These are phyloP conservation scores for Aphanoascus verrucosus DNA, from an alignment of 2,329 filamentous ascomycete genomes.

Conservation along the genomic window DNA sequence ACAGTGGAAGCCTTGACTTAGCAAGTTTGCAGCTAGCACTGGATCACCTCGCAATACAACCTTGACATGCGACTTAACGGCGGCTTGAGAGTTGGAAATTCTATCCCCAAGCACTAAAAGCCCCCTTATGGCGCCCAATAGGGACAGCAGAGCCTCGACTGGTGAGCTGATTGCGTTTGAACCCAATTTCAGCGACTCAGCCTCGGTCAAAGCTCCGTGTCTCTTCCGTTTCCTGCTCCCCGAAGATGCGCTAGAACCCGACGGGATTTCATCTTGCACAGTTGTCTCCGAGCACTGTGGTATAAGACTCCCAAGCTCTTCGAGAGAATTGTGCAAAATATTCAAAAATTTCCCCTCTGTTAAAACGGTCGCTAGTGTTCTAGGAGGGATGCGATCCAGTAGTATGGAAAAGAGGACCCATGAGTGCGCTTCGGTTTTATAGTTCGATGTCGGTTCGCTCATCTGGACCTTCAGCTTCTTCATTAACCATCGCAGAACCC, in stretches of 20 bases:
- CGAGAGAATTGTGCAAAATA: slow-evolving; percentile 55
- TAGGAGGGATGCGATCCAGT: slow-evolving; percentile 57
- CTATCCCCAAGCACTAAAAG: slow-evolving; percentile 9
- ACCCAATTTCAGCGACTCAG: not conserved
- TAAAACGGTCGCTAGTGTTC: slow-evolving; percentile 59
- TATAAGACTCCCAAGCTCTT: slow-evolving; percentile 34
- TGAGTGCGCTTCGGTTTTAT: slow-evolving; percentile 34
- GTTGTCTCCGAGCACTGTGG: not conserved
- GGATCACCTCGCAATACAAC: slow-evolving; percentile 31
- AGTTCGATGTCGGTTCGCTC: slow-evolving; percentile 27
- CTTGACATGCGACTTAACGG: slow-evolving; percentile 30
- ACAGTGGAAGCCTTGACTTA: slow-evolving; percentile 15
- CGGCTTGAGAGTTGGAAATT: slow-evolving; percentile 17
- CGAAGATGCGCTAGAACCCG: slow-evolving; percentile 17
- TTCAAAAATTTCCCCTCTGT: slow-evolving; percentile 57
- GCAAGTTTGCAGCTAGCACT: slow-evolving; percentile 25
- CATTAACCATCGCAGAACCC: slow-evolving; percentile 56
- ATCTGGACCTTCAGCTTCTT: slow-evolving; percentile 44
- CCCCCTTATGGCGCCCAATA: slow-evolving; percentile 7
- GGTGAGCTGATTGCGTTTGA: not conserved
- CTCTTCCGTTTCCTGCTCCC: slow-evolving; percentile 32
- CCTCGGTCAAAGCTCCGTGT: slow-evolving; percentile 11
- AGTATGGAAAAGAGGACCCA: slow-evolving; percentile 53
- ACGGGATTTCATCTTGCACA: slow-evolving; percentile 17
- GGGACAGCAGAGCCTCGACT: slow-evolving; percentile 6